Evolutionary conservation across 1,284 basidiomycete species (phyloP).

Genomic region (Hymenochaete sp.): DNA sequence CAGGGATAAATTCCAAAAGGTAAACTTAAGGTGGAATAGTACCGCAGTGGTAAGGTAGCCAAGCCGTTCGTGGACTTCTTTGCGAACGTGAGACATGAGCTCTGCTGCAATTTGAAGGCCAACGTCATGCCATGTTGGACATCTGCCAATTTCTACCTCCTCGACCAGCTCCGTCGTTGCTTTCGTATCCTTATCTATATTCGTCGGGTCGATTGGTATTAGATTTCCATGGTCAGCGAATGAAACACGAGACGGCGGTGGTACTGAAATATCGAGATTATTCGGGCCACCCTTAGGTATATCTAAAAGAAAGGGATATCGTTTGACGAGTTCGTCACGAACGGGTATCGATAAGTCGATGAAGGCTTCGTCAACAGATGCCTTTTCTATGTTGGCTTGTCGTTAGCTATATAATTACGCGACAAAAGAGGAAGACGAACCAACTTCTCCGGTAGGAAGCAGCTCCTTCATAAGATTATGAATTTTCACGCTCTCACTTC

Average conservation of each 20-base stretch:
- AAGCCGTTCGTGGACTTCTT: conserved; percentile 61
- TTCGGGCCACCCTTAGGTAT: conserved; percentile 61
- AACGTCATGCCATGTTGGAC: conserved; percentile 83
- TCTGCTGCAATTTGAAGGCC: conserved; percentile 86
- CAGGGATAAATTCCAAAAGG: not conserved
- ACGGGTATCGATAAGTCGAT: conserved; percentile 81
- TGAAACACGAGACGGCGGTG: conserved; percentile 58
- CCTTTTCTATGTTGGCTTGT: conserved; percentile 55
- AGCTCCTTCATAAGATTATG: conserved; percentile 78
- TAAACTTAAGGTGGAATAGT: not conserved
- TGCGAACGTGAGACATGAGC: conserved; percentile 71
- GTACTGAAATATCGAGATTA: conserved; percentile 76
- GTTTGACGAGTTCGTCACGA: conserved; percentile 59
- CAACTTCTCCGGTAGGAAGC: conserved; percentile 63
- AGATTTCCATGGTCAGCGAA: conserved; percentile 68
- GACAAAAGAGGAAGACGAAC: conserved; percentile 30
- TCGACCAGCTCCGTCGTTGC: conserved; percentile 18
- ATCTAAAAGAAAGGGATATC: conserved; percentile 68
- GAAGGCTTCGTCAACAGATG: conserved; percentile 80
- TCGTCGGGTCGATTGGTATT: conserved; percentile 51
- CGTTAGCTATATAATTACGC: not conserved
- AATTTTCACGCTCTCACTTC: conserved; percentile 86
- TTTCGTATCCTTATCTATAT: conserved; percentile 17
- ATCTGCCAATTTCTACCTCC: conserved; percentile 28
- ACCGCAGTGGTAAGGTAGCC: conserved; percentile 95